Base-by-base conservation (phyloP, 2,329 filamentous ascomycete species). In the Pseudopyrenochaeta lycopersici region DNA sequence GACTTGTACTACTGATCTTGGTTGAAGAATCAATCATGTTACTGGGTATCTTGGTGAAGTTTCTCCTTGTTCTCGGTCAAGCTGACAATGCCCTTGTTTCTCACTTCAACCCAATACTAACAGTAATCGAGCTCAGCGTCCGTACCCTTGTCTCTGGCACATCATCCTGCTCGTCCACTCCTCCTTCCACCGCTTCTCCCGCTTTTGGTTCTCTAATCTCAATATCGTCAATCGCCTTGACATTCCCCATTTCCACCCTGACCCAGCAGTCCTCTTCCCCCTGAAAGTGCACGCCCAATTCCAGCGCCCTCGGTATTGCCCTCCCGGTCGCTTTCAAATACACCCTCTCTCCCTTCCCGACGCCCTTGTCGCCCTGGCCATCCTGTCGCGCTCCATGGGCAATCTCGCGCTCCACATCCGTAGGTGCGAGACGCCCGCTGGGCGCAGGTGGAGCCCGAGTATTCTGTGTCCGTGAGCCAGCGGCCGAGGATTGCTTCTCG, bases 141-240 rank as follows among this genome's bases (percentile, higher is more conserved):
- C 73, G 62, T 41, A 80, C 72, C 58, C 78, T 70, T 48, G 76
- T 77, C 63, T 80, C 77, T 0, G 76, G 76, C 1, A 78, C 52
- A 17, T 72, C 72, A 15, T 75, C 72, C 36, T 61, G 62, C 11
- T 62, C 63, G 12, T 33, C 48, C n/a, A n/a, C n/a, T 7, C 54
- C 54, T 11, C 36, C 66, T 35, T 46, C 66, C 38, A 21, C 59
- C 44, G 60, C 49, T 58, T 45, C 45, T 4, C 41, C 35, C 52
- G 39, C 42, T n/a, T 27, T 4, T 4, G 23, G 4, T 5, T 32
- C 30, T 40, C 17, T 40, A 36, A 68, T 62, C 33, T 86, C 77
- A 27, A 91, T 77, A 71, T 91, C 89, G 67, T 92, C 89, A 39
- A 91, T 80, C 2, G 86, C 84, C n/a, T 80, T 80, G 14, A 89